Evolutionary conservation across 169 alveolate genomes (phyloP), one percentile per base, ranked within the genome.

Genomic region (Eimeria zaria): DNA sequence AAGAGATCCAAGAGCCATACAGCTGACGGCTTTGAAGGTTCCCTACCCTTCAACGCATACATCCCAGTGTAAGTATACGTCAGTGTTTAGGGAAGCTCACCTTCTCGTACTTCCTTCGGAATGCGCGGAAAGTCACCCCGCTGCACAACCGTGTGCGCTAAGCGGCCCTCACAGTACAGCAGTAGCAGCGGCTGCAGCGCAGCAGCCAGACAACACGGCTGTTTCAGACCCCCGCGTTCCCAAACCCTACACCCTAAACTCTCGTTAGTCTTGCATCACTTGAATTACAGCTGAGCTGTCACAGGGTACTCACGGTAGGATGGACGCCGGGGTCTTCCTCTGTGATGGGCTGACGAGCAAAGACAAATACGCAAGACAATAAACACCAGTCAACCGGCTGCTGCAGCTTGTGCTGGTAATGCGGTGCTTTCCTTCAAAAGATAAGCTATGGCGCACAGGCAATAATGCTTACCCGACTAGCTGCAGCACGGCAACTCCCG

Each of bases 51-150:
- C 22, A 30, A n/a, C 20, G 9, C n/a, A 18, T 9, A 14, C 22
- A 14, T 18, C 30, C 30, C 78, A 16, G 46, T 16, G 48, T 62
- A 33, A 24, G 39, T 18, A 81, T 53, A 8, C 58, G 2, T 2
- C 7, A 22, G 20, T 30, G 6, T 46, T n/a, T 8, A n/a, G 78
- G 48, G 14, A 24, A 81, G 62, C 92, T 55, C 80, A 85, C 92
- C 92, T 14, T 60, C 92, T 30, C 80, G 58, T 62, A 85, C 80
- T 85, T 85, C 92, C 36, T 85, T 85, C 22, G 92, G 80, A 58
- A 85, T 60, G 39, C 80, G 92, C 58, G 92, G 92, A 80, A 58
- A 85, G 39, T 55, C 92, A 7, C 92, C 92, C 14, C 92, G 92
- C 92, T 60, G 58, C 30, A 85, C 9, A 55, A 85, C 92, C 12